Evolutionary conservation across 1,284 basidiomycete genomes (phyloP), one percentile per base, ranked within the genome.

Genomic region (Cutaneotrichosporon cyanovorans): DNA sequence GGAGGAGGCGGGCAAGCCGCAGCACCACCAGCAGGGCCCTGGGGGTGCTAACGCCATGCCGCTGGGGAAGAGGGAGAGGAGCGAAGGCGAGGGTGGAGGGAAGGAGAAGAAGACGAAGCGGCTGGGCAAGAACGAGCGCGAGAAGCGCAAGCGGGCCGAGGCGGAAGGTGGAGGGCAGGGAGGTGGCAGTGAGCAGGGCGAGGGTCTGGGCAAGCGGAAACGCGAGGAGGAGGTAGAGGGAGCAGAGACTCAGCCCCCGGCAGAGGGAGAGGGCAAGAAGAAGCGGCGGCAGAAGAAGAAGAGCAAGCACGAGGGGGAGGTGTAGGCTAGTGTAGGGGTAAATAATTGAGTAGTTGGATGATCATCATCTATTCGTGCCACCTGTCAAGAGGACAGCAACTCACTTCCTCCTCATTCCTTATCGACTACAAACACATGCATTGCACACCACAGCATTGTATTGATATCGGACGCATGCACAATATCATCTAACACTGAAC

Each of bases 81-180:
- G 39, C 10, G 49, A 51, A 32, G 48, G 48, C n/a, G 48, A 53
- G 25, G 50, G 20, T 20, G 35, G 40, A n/a, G 40, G 32, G 14
- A 46, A 36, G n/a, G 44, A 40, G 20, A 50, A 47, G 14, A 39
- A 35, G 8, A 63, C 63, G 37, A 73, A 71, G 61, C 63, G 70
- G 12, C 69, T 72, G 51, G 74, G 74, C 44, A 74, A 72, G 61
- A 73, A 73, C 51, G 73, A 74, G 58, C 57, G 72, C 38, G 56
- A 66, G 44, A 64, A 56, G 43, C 45, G 48, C 16, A 47, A 45
- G n/a, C 42, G 39, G 19, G 49, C 28, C 15, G 37, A 45, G 37
- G 48, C 35, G 19, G 46, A 31, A 9, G 51, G 40, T 4, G 53
- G n/a, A 30, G 42, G 4, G 2, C 50, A 41, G 32, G 42, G 30